A percentile compares a stretch with the other conserved stretches of the same genome.
Evolutionary conservation across 495 filamentous ascomycete genomes (phyloP).

Genomic region (Cudoniella acicularis): DNA sequence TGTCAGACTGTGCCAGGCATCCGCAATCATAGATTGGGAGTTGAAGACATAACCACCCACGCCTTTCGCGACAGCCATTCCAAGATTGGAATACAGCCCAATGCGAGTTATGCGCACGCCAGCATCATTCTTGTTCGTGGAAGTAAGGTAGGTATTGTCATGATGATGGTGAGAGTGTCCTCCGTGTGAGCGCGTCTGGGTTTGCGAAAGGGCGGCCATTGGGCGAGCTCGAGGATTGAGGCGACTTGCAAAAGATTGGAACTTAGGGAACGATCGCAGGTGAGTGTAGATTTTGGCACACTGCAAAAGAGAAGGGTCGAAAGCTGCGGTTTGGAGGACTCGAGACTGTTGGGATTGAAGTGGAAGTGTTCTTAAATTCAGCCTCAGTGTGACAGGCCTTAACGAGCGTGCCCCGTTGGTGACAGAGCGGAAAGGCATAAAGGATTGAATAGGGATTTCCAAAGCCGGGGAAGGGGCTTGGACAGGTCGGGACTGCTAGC

Average conservation of each 20-base stretch:
- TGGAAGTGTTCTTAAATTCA: constrained; percentile 32
- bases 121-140: constrained; percentile 84
- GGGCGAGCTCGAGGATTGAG: constrained; percentile 12
- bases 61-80: constrained; percentile 91
- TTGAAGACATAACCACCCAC: constrained; percentile 90
- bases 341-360: constrained; percentile 21
- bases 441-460: not conserved
- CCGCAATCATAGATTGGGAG: constrained; percentile 88
- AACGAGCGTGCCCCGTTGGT: constrained; percentile 20
- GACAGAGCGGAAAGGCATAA: constrained; percentile 20
- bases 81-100: constrained; percentile 85
- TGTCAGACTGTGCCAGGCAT: constrained; percentile 91
- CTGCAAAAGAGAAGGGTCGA: not conserved
- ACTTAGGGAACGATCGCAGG: constrained; percentile 16
- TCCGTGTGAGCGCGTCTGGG: constrained; percentile 48
- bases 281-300: constrained; percentile 6
- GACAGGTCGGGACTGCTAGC: constrained; percentile 14
- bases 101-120: constrained; percentile 93
- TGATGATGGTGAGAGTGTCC: constrained; percentile 66
- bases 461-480: constrained; percentile 6
- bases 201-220: constrained; percentile 35
- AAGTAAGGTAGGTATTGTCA: constrained; percentile 86
- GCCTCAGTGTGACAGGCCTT: constrained; percentile 19
- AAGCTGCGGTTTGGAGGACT: constrained; percentile 23
- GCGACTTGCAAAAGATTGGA: constrained; percentile 16